Conservation (phyloP, 495 filamentous ascomycete species). For the Tuber aestivum region DNA sequence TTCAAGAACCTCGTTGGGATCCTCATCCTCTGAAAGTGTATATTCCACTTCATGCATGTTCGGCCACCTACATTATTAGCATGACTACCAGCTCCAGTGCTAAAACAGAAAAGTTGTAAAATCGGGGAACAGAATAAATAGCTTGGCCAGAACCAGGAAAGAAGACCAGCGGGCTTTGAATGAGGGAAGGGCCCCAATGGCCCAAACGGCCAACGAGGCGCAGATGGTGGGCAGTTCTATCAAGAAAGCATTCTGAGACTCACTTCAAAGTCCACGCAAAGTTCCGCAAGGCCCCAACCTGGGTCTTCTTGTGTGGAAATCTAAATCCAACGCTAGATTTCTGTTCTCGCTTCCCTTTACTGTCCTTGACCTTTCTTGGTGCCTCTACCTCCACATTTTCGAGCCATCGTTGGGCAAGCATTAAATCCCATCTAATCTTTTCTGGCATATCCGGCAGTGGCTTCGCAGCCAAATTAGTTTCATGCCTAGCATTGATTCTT, state of each 20-base stretch:
- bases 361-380: conserved; percentile 44
- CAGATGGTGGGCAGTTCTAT: conserved; percentile 9
- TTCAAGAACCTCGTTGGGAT: conserved; percentile 51
- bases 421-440: conserved; percentile 62
- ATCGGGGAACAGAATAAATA: not conserved
- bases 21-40: conserved; percentile 54
- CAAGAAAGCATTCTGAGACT: conserved; percentile 30
- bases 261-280: conserved; percentile 62
- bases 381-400: conserved; percentile 58
- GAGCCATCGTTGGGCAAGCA: conserved; percentile 61
- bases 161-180: not conserved
- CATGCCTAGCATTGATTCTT: conserved; percentile 44
- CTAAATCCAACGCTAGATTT: conserved; percentile 47
- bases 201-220: conserved; percentile 2
- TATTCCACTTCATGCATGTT: conserved; percentile 59
- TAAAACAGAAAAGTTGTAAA: not conserved
- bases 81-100: conserved; percentile 2
- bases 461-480: conserved; percentile 35
- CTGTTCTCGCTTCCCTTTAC: conserved; percentile 38
- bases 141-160: not conserved
- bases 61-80: conserved; percentile 50
- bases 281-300: conserved; percentile 58
- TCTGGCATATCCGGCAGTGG: conserved; percentile 57
- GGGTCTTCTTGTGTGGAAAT: conserved; percentile 57
- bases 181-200: conserved; percentile 1